A percentile compares a stretch with the other conserved stretches of the same genome.
Evolutionary conservation across 768 basidiomycete species (phyloP).

Genomic region (Lentinula edodes): DNA sequence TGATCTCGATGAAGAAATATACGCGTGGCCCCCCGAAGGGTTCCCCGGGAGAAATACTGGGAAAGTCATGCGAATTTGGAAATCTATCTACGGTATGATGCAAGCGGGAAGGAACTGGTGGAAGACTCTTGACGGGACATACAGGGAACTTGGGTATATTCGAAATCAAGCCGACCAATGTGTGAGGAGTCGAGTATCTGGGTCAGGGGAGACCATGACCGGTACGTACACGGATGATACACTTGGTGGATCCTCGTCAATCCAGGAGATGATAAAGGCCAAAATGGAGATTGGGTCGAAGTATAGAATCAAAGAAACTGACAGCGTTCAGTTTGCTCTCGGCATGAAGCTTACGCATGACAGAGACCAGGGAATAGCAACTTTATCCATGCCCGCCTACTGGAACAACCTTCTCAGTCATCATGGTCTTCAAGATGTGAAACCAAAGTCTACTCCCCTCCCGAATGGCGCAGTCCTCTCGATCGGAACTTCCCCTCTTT

Average conservation of each 20-base stretch:
- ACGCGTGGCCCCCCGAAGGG: too few species aligned
- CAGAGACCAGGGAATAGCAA: background rate
- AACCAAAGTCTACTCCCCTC: constrained; percentile 9
- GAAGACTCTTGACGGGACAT: background rate
- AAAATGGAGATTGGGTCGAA: background rate
- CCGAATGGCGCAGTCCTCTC: background rate
- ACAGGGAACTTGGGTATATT: background rate
- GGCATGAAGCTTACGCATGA: constrained; percentile 8
- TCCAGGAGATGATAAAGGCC: background rate
- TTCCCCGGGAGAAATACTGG: background rate
- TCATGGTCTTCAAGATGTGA: constrained; percentile 5
- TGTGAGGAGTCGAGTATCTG: background rate
- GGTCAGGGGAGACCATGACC: constrained; percentile 1
- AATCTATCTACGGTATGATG: background rate
- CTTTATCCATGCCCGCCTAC: constrained; percentile 6
- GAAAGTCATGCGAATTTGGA: background rate
- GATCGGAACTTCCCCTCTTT: background rate
- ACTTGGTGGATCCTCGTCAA: constrained; percentile 7
- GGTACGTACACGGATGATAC: constrained; percentile 4
- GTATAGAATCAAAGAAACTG: constrained; percentile 4
- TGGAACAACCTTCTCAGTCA: constrained; percentile 7
- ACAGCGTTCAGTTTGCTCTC: background rate
- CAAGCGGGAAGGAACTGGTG: constrained; percentile 6
- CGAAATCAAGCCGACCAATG: background rate
- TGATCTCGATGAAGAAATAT: too few species aligned